phyloP scores from a whole-genome alignment of 1,284 basidiomycete species.

The Ustilago loliicola region DNA sequence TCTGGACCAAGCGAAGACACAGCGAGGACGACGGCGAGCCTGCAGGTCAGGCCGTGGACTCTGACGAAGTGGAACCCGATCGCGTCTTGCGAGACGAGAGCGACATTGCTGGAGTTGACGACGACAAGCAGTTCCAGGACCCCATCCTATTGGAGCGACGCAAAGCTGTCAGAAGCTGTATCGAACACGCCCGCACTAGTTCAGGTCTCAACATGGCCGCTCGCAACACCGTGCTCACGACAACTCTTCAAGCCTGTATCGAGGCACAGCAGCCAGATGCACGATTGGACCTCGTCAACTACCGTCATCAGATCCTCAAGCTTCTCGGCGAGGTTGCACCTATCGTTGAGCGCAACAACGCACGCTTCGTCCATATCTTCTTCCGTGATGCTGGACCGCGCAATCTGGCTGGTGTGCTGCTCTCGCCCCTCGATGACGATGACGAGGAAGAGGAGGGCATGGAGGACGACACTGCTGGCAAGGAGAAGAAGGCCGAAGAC shows the following conservation, averaged over 20 bases:
- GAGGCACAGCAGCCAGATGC: constrained; percentile 49
- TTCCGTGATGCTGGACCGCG: constrained; percentile 55
- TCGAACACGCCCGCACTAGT: constrained; percentile 45
- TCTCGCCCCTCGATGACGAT: constrained; percentile 46
- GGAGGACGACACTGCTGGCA: constrained; percentile 17
- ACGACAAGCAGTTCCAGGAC: constrained; percentile 63
- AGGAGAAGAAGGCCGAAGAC: constrained; percentile 18
- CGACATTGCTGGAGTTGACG: constrained; percentile 43
- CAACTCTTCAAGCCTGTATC: constrained; percentile 38
- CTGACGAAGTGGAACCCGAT: constrained; percentile 44
- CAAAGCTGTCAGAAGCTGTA: constrained; percentile 46
- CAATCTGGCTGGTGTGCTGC: constrained; percentile 40
- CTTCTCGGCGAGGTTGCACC: constrained; percentile 48
- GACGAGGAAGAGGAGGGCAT: constrained; percentile 38
- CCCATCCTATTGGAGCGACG: constrained; percentile 45
- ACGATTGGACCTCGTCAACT: constrained; percentile 61
- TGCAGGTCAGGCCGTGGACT: constrained; percentile 9
- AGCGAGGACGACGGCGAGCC: constrained; percentile 9
- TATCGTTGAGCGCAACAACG: constrained; percentile 60
- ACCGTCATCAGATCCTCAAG: constrained; percentile 62
- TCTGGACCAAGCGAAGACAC: constrained; percentile 17
- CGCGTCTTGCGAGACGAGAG: constrained; percentile 39
- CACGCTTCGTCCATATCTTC: constrained; percentile 56
- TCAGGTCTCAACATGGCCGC: constrained; percentile 7
- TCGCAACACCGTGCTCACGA: constrained; percentile 21